These are phyloP conservation scores for Claviceps monticola DNA, from an alignment of 2,329 filamentous ascomycete genomes.

Conservation along the genomic window DNA sequence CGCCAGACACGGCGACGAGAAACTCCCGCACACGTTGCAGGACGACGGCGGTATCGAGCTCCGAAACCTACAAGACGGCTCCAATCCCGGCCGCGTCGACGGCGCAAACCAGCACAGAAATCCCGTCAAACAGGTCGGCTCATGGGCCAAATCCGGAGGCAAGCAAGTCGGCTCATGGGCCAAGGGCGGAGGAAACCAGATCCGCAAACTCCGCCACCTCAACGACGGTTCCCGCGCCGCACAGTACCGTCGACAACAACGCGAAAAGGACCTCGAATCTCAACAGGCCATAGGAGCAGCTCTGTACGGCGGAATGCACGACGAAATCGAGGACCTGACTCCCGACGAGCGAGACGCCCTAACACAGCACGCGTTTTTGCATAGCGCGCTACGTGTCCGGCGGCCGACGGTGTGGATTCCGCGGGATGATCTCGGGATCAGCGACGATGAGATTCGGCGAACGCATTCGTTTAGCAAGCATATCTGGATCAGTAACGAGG, in stretches of 20 bases:
- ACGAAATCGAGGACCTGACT: constrained; percentile 88
- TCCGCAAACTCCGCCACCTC: constrained; percentile 27
- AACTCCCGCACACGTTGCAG: constrained; percentile 14
- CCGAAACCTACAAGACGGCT: constrained; percentile 20
- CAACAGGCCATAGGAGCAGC: constrained; percentile 64
- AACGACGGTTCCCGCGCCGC: constrained; percentile 25
- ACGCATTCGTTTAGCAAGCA: constrained; percentile 63
- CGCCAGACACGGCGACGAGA: constrained; percentile 15
- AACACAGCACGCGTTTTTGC: constrained; percentile 78
- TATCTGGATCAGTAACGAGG: constrained; percentile 91
- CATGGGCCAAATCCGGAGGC: constrained; percentile 26
- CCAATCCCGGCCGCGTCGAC: constrained; percentile 7
- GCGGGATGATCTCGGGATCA: constrained; percentile 75
- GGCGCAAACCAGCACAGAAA: constrained; percentile 22
- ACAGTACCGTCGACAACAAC: constrained; percentile 33
- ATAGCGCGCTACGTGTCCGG: constrained; percentile 70
- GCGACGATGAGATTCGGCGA: constrained; percentile 75
- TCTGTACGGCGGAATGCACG: constrained; percentile 74
- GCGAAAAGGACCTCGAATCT: constrained; percentile 51
- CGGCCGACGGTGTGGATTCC: constrained; percentile 91
- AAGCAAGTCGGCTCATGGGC: constrained; percentile 20
- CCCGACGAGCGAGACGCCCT: constrained; percentile 78
- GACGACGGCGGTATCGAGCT: constrained; percentile 26
- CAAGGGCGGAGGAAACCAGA: constrained; percentile 32
- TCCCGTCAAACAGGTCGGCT: constrained; percentile 32